Evolutionary conservation across 306 rosid genomes (phyloP), one percentile per base, ranked within the genome.

Genomic region (Prunus fruticosa): DNA sequence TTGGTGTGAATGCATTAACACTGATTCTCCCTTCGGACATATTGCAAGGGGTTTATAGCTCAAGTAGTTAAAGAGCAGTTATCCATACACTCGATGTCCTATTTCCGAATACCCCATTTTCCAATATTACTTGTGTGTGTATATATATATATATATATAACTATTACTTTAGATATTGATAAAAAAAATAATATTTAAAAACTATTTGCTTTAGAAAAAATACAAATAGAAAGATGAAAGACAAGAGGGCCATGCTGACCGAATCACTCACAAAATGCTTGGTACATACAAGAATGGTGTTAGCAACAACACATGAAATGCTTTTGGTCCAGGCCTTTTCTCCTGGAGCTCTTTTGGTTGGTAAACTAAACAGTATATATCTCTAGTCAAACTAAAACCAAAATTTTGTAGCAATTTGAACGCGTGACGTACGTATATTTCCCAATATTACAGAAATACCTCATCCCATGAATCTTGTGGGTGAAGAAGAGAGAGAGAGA

Each of bases 351-450:
- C 32, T 22, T 13, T 53, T 27, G 27, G 71, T 82, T 66, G 81
- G 72, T 69, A 51, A 75, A 76, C 77, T 69, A 63, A 80, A 52
- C 69, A 30, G 66, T 38, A 77, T 38, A 12, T 10, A 47, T 30
- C 34, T 30, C 46, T 34, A 52, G 45, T 64, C 67, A 41, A 49
- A 71, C 46, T 50, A 34, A 49, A 47, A 47, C 52, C 52, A 12
- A 47, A 47, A 32, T 53, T 30, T 47, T 47, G 32, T 34, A 8
- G 16, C 54, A 57, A 41, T 73, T 53, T 76, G 56, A 76, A 46
- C 74, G 41, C 30, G 77, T 64, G 74, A 43, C 34, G 18, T 46
- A 45, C 19, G 18, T 46, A 45, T 32, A 71, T 12, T 14, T 20
- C 72, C n/a, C 64, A 53, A 43, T 15, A 13, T 38, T 45, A 73